phyloP scores from a whole-genome alignment of 805 yeast species.

The Wickerhamomyces kurtzmanii region DNA sequence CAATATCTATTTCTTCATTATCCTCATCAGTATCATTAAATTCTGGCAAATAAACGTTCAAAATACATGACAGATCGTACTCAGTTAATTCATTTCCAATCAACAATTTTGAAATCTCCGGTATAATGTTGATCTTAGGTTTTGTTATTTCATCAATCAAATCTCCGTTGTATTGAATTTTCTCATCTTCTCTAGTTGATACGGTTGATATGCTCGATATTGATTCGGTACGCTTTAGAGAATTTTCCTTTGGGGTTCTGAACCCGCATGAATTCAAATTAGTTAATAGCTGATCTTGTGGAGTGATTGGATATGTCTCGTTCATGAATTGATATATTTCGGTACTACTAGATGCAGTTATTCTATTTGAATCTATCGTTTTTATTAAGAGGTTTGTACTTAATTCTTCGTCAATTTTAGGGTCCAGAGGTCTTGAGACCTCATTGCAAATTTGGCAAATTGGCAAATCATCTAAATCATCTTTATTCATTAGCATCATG shows the following conservation, averaged over 20 bases:
- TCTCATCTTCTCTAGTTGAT: not conserved
- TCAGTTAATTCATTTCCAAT: slow-evolving; percentile 3
- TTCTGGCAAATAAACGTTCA: slow-evolving; percentile 5
- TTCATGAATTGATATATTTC: not conserved
- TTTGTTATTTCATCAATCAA: slow-evolving; percentile 7
- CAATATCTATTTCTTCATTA: slow-evolving; percentile 1
- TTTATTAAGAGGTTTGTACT: slow-evolving; percentile 9
- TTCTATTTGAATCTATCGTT: not conserved
- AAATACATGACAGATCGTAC: slow-evolving; percentile 11
- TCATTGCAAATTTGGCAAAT: slow-evolving; percentile 17
- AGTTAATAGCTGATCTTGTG: no score
- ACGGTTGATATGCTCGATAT: not conserved
- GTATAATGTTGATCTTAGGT: slow-evolving; percentile 11
- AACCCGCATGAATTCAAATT: no score
- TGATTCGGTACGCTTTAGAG: not conserved
- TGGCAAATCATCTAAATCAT: slow-evolving; percentile 11
- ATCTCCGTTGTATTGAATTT: not conserved
- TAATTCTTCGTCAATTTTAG: slow-evolving; percentile 17
- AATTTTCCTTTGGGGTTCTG: not conserved
- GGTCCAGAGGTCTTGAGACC: slow-evolving; percentile 16
- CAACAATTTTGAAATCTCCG: slow-evolving; percentile 14
- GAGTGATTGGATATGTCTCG: slow-evolving; percentile 1
- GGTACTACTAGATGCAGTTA: not conserved
- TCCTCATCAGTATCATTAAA: slow-evolving; percentile 6
- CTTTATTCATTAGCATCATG: slow-evolving; percentile 17